A percentile compares a stretch with the other conserved stretches of the same genome.
Evolutionary conservation across 2,329 filamentous ascomycete genomes (phyloP).

Genomic region (Penicillium freii): DNA sequence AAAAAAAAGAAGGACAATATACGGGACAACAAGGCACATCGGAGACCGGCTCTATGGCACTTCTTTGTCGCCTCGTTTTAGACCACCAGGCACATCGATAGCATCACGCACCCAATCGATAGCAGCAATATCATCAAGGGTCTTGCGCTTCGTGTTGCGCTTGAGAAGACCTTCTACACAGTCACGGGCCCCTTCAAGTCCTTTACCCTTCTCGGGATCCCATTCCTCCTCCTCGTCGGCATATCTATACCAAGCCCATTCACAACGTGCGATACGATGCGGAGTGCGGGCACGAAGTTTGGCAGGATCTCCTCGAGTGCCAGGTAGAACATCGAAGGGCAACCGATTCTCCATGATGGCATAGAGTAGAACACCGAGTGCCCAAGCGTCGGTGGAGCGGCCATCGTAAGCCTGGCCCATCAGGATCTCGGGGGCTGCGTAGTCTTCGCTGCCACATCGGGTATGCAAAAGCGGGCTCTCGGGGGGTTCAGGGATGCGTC

Average conservation of each 20-base stretch:
- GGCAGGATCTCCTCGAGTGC: conserved; percentile 67
- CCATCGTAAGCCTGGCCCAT: conserved; percentile 95
- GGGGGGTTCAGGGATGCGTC: conserved; percentile 68
- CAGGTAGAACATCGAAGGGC: conserved; percentile 86
- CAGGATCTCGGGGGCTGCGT: conserved; percentile 92
- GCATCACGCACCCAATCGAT: conserved; percentile 74
- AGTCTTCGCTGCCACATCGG: conserved; percentile 93
- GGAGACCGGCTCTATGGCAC: conserved; percentile 41
- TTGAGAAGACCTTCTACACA: conserved; percentile 83
- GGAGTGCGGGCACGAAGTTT: conserved; percentile 78
- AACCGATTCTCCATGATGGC: conserved; percentile 89
- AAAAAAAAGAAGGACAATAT: background rate
- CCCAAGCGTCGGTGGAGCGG: conserved; percentile 89
- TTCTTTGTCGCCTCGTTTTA: conserved; percentile 55
- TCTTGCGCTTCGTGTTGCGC: conserved; percentile 75
- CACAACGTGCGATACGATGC: conserved; percentile 90
- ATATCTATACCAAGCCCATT: conserved; percentile 92
- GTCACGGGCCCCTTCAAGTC: conserved; percentile 70
- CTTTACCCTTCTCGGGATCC: conserved; percentile 65
- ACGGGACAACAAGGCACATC: conserved; percentile 7
- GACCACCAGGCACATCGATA: conserved; percentile 63
- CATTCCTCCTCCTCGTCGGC: conserved; percentile 83
- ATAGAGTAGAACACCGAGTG: conserved; percentile 87
- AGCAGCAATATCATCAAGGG: conserved; percentile 68
- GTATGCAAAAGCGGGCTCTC: conserved; percentile 88